A percentile compares a stretch with the other conserved stretches of the same genome.
These are phyloP conservation scores for Triticum turgidum DNA, from an alignment of 176 grass and related monocot species.

Conservation along the genomic window DNA sequence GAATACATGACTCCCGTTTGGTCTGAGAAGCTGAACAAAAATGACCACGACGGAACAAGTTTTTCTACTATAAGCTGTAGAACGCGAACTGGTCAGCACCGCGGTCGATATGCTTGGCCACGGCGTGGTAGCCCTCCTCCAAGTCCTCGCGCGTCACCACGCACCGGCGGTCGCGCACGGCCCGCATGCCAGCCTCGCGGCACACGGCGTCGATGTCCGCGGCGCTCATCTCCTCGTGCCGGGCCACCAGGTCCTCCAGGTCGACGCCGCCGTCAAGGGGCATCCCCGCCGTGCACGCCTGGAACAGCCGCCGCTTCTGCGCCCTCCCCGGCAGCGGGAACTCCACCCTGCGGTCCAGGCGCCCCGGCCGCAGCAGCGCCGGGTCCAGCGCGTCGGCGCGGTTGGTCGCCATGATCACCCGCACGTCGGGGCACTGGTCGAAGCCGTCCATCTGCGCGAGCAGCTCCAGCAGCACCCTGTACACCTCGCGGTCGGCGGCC, in stretches of 20 bases:
- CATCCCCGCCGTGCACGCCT: conserved; percentile 24
- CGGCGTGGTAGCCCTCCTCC: background rate
- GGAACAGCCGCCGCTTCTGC: background rate
- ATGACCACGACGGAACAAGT: background rate
- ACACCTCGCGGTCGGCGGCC: conserved; percentile 26
- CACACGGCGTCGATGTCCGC: conserved; percentile 47
- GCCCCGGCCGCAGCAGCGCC: conserved; percentile 40
- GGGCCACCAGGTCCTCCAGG: background rate
- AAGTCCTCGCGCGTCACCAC: conserved; percentile 40
- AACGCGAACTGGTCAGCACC: background rate
- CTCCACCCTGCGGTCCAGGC: conserved; percentile 39
- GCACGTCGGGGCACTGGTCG: conserved; percentile 30
- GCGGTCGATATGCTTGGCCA: background rate
- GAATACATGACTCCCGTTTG: too few relatives aligned
- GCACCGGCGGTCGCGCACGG: conserved; percentile 30
- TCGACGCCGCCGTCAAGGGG: background rate
- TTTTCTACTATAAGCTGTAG: background rate
- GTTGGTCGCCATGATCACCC: conserved; percentile 54
- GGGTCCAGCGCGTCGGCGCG: conserved; percentile 31
- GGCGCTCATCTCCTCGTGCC: background rate
- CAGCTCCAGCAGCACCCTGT: conserved; percentile 41
- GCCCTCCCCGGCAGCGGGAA: conserved; percentile 25
- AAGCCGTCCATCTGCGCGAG: conserved; percentile 52
- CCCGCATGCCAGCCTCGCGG: conserved; percentile 45
- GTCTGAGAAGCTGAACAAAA: background rate